Evolutionary conservation across 108 stramenopile genomes (phyloP).

Genomic region (Fistulifera solaris): DNA sequence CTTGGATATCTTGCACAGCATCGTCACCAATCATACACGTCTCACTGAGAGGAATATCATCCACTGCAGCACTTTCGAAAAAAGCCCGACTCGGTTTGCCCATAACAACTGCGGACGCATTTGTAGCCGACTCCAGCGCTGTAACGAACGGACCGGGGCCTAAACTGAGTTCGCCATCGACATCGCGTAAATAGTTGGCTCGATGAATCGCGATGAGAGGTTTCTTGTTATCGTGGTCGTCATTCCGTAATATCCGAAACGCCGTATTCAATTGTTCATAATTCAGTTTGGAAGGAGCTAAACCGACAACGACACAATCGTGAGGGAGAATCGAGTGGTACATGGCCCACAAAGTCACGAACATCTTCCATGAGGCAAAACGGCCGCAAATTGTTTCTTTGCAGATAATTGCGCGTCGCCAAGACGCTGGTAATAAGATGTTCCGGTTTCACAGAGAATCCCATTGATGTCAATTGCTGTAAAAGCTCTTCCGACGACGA

Average conservation of each 20-base stretch:
- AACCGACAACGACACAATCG: slow-evolving; percentile 59
- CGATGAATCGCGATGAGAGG: slow-evolving; percentile 57
- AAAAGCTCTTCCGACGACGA: slow-evolving; percentile 24
- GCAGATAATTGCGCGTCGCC: slow-evolving; percentile 34
- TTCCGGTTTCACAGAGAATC: slow-evolving; percentile 22
- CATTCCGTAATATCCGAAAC: slow-evolving; percentile 29
- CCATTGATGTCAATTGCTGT: slow-evolving; percentile 29
- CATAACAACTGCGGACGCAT: slow-evolving; percentile 21
- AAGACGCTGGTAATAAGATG: slow-evolving; percentile 43
- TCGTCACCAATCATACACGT: slow-evolving; percentile 66
- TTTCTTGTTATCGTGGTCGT: slow-evolving; percentile 9
- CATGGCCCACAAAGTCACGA: slow-evolving; percentile 26
- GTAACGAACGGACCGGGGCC: slow-evolving; percentile 65
- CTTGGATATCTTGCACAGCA: slow-evolving; percentile 40
- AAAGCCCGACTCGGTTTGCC: slow-evolving; percentile 58
- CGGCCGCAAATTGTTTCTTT: slow-evolving; percentile 28
- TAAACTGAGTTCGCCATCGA: slow-evolving; percentile 28
- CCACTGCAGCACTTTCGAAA: slow-evolving; percentile 35
- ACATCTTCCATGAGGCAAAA: slow-evolving; percentile 50
- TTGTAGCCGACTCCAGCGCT: slow-evolving; percentile 32
- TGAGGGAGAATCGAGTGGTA: slow-evolving; percentile 10
- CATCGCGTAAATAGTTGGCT: slow-evolving; percentile 37
- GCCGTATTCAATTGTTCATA: slow-evolving; percentile 56
- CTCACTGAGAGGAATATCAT: slow-evolving; percentile 12
- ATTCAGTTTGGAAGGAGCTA: slow-evolving; percentile 50